These are phyloP conservation scores for Pigoraptor vietnamica DNA, from an alignment of 78 protist genomes.

Conservation along the genomic window DNA sequence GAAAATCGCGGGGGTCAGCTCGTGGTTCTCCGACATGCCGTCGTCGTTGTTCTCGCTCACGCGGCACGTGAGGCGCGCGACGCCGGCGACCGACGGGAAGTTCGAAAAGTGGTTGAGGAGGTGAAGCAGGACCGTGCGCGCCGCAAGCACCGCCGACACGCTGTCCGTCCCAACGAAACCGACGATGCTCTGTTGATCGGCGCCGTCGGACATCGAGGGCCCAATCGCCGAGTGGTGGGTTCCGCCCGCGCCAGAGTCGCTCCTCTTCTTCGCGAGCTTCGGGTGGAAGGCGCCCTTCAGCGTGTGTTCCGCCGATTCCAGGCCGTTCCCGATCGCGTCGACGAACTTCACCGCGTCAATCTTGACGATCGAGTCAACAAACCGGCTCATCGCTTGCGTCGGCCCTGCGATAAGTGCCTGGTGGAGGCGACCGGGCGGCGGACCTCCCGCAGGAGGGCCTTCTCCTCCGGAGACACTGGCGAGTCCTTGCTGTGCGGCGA, in stretches of 20 bases:
- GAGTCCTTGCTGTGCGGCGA: not conserved
- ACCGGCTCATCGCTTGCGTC: not conserved
- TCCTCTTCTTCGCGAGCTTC: not conserved
- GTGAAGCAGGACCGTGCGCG: constrained; percentile 6
- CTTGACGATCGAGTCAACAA: not conserved
- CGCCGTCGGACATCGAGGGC: not conserved
- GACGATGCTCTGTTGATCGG: not conserved
- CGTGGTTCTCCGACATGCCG: not conserved
- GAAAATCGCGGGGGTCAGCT: not conserved
- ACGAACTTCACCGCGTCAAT: not conserved
- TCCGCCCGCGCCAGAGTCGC: not conserved
- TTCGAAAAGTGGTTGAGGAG: not conserved
- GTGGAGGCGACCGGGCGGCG: no score
- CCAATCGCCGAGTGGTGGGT: not conserved
- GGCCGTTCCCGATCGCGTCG: not conserved
- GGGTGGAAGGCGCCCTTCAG: not conserved
- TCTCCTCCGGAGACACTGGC: no score
- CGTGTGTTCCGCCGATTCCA: not conserved
- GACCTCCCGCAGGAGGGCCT: no score
- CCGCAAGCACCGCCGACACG: constrained; percentile 1
- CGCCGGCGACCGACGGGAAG: constrained; percentile 23
- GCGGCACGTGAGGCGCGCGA: not conserved
- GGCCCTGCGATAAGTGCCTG: not conserved
- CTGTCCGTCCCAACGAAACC: not conserved
- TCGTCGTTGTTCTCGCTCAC: constrained; percentile 6